A percentile compares a stretch with the other conserved stretches of the same genome.
phyloP scores from a whole-genome alignment of 2,329 filamentous ascomycete species.

The Cyphellophora europaea region DNA sequence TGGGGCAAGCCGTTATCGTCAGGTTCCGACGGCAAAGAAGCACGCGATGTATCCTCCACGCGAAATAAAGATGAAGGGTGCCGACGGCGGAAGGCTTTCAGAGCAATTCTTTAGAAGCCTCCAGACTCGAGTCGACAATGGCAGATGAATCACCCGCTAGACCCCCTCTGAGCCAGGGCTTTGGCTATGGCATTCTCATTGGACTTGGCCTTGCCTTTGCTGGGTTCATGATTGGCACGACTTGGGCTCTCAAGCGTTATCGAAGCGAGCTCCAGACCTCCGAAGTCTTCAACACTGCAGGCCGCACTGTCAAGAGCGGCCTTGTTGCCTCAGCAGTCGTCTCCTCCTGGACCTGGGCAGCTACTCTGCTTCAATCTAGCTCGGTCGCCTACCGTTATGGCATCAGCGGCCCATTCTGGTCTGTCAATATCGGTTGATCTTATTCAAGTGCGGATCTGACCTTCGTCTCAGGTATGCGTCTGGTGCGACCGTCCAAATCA shows the following conservation, averaged over 20 bases:
- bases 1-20: too few species aligned
- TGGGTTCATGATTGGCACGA: conserved; percentile 29
- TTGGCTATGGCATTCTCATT: conserved; percentile 34
- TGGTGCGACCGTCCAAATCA: conserved; percentile 4
- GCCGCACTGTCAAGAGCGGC: conserved; percentile 17
- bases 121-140: too few species aligned
- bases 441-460: too few species aligned
- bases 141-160: too few species aligned
- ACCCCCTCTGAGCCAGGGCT: conserved; percentile 1
- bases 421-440: too few species aligned
- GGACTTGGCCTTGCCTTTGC: conserved; percentile 37
- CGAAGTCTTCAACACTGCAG: conserved; percentile 17
- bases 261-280: conserved; percentile 3
- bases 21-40: too few species aligned
- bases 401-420: conserved; percentile 28
- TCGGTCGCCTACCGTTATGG: conserved; percentile 29
- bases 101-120: too few species aligned
- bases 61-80: too few species aligned
- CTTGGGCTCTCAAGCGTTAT: conserved; percentile 33
- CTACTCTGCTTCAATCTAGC: conserved; percentile 24
- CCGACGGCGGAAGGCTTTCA: too few species aligned
- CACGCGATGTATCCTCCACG: too few species aligned
- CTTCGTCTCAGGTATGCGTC: too few species aligned
- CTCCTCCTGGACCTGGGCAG: conserved; percentile 18
- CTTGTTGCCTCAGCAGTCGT: conserved; percentile 19